Conservation (phyloP, 2,329 filamentous ascomycete species). For the Tolypocladium nubicola region DNA sequence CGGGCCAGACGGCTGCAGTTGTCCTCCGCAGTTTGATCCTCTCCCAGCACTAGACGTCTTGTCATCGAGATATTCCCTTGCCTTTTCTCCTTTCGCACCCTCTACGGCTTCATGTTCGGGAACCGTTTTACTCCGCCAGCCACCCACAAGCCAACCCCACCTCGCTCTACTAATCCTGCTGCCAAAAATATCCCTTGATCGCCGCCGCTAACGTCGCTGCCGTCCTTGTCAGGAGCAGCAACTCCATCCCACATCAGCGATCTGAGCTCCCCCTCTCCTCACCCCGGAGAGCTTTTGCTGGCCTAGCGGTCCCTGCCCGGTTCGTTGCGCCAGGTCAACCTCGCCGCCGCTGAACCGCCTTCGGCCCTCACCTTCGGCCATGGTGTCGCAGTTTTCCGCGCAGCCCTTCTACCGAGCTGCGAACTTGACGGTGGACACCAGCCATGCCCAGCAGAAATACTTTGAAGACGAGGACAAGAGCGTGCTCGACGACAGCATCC, state of each 20-base stretch:
- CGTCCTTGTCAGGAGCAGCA: background rate
- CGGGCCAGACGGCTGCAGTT: background rate
- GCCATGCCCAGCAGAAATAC: constrained; percentile 37
- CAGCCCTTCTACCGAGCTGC: constrained; percentile 39
- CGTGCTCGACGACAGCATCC: constrained; percentile 50
- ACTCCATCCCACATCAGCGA: background rate
- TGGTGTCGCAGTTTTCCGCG: constrained; percentile 41
- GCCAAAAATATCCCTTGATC: background rate
- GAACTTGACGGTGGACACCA: constrained; percentile 42
- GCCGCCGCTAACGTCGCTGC: background rate
- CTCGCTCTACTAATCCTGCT: background rate
- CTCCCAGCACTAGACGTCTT: background rate
- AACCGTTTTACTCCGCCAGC: background rate
- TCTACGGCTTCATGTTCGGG: background rate
- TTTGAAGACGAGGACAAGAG: constrained; percentile 51
- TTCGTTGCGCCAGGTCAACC: background rate
- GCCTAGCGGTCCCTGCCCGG: background rate
- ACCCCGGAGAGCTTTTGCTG: background rate
- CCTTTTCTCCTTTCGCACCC: background rate
- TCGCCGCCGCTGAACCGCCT: background rate
- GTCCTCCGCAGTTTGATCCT: background rate
- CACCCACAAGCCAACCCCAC: background rate
- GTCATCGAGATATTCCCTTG: background rate
- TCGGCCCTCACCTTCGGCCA: constrained; percentile 17
- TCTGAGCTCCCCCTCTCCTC: background rate